These are phyloP conservation scores for Chlamydomonas urium DNA, from an alignment of 139 green algal species.

Conservation along the genomic window DNA sequence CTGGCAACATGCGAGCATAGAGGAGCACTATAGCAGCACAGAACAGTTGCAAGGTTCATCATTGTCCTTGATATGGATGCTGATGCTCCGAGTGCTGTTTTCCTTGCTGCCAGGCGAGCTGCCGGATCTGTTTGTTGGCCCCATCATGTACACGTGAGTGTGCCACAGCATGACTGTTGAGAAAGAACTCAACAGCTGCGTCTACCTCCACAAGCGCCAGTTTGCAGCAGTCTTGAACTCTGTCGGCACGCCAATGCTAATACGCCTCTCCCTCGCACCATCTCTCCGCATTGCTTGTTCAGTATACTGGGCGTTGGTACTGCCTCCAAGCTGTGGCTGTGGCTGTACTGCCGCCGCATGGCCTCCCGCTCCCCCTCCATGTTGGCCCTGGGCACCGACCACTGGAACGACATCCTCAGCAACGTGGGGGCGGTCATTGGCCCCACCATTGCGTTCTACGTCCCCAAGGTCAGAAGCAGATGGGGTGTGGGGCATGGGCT, in stretches of 20 bases:
- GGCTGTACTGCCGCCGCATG: not conserved
- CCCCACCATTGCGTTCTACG: slow-evolving; percentile 12
- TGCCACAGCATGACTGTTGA: not conserved
- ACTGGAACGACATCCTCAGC: slow-evolving; percentile 65
- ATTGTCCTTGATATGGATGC: not conserved
- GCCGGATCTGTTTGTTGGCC: not conserved
- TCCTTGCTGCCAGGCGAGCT: not conserved
- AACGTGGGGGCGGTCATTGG: slow-evolving; percentile 52
- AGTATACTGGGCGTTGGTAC: slow-evolving; percentile 53
- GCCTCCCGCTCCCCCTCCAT: slow-evolving; percentile 11
- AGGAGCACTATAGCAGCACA: not conserved
- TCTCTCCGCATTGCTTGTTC: slow-evolving; percentile 34
- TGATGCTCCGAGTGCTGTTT: not conserved
- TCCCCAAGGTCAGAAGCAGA: not conserved
- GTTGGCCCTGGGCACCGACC: slow-evolving; percentile 64
- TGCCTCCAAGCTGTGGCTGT: slow-evolving; percentile 44
- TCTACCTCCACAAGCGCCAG: not conserved
- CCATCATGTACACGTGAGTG: not conserved
- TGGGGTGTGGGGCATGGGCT: no score
- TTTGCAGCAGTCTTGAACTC: not conserved
- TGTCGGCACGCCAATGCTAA: not conserved
- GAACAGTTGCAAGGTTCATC: not conserved
- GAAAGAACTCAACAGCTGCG: not conserved
- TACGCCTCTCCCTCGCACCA: not conserved
- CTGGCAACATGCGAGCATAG: not conserved